Evolutionary conservation across 2,329 filamentous ascomycete species (phyloP), one percentile per base, ranked within the genome.

Genomic region (Fusarium nisikadoi): DNA sequence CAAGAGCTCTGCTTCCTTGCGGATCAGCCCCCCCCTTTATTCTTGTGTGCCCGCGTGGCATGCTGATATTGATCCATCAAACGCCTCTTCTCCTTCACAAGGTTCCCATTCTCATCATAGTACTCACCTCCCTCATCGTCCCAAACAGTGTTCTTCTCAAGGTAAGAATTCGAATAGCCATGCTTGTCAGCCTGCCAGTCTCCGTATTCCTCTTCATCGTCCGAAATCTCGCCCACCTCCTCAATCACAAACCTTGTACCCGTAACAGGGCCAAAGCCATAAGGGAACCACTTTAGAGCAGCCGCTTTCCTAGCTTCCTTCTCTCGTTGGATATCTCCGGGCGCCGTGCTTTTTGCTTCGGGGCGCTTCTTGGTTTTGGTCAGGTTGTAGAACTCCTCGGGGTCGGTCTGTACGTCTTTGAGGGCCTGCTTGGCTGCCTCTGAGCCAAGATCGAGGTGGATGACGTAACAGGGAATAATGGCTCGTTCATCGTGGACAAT

Each of bases 241-340:
- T 86, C 84, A 55, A 86, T 81, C 7, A 85, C 82, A 64, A 86
- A 84, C 17, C 65, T 80, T 0, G 77, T 81, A 5, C 83, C 83
- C 1, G 77, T 82, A 5, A 83, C 82, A 5, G 83, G 81, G 0
- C 85, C 84, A 71, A 80, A 86, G 3, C 84, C 83, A 58, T 84
- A 86, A 1, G 84, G 83, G 55, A 86, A 86, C 75, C 80, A 86
- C 75, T 86, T 86, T 39, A 81, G 71, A 1, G 83, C 84, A 13
- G 81, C 78, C 1, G 83, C 82, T 50, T 83, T 79, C 52, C 79
- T 73, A 14, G 81, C 83, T 45, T 81, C 78, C 65, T 82, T 82
- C 47, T 75, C 74, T 13, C 80, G 79, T 65, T 81, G 77, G 13
- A 73, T 61, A 29, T 85, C 84, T 1, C 80, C 84, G 0, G 83